Base-by-base conservation (phyloP, 768 basidiomycete genomes). In the Filobasidium floriforme region DNA sequence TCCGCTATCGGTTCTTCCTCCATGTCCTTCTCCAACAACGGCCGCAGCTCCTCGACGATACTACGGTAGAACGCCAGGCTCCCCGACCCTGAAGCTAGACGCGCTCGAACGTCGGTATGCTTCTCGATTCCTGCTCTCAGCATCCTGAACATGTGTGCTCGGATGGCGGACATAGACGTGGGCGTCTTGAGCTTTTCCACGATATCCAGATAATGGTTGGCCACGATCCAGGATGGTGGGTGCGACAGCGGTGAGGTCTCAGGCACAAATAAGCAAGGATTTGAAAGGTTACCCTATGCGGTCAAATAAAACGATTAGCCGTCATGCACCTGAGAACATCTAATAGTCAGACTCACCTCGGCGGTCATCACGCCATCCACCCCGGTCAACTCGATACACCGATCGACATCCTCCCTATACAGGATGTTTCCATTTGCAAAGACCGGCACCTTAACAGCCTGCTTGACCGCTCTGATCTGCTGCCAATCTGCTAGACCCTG, bases 391-490 rank as follows among this genome's bases (percentile, higher is more conserved):
- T 84, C 83, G 40, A 99, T 80, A 77, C 92, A 97, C 12, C 81
- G 80, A 60, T 83, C 82, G 57, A 97, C 84, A 77, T 98, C 93
- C n/a, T 85, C 83, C 52, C 88, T 84, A 76, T 87, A 90, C 14
- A 97, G 85, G 66, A 97, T 85, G 77, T 97, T 98, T 32, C 96
- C 96, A 77, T 99, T 99, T 0, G 94, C 93, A 76, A 99, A 90
- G 4, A 99, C 92, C 2, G 93, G 94, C 0, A 99, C 85, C 60
- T 71, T 76, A 43, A 98, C 90, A 0, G 90, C 89, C 71, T 88
- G 78, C 77, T 93, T 96, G 71, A 99, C 92, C 0, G 90, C 89
- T 9, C 84, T 84, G 73, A 99, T 97, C 78, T 96, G 88, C 28
- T 80, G 81, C 89, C 89, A 96, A 72, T 90, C 89, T 7, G 92